Evolutionary conservation across 805 yeast genomes (phyloP).

Genomic region (Candida bentonensis): DNA sequence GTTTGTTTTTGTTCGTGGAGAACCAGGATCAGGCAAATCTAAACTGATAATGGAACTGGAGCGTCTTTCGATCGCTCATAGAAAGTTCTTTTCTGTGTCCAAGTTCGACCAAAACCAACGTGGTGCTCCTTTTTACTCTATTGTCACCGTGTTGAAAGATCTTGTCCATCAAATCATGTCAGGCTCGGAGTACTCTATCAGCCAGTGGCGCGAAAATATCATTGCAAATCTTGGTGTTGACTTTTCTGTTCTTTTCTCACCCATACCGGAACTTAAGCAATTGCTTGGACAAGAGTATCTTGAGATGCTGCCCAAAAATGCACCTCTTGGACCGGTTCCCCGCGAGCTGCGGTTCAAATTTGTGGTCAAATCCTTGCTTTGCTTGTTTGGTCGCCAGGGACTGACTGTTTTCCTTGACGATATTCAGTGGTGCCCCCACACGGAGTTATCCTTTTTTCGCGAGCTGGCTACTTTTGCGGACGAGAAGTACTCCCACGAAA

Average conservation of each 20-base stretch:
- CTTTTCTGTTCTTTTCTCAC: conserved; percentile 25
- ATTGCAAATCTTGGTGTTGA: conserved; percentile 28
- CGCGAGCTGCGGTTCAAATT: conserved; percentile 29
- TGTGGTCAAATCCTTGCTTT: conserved; percentile 29
- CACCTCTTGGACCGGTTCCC: conserved; percentile 16
- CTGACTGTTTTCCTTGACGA: conserved; percentile 34
- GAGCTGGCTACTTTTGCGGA: conserved; percentile 17
- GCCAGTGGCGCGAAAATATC: conserved; percentile 29
- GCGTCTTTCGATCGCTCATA: conserved; percentile 21
- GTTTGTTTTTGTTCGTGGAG: conserved; percentile 27
- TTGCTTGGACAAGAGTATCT: conserved; percentile 30
- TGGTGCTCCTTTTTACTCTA: conserved; percentile 25
- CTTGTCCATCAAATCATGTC: conserved; percentile 30
- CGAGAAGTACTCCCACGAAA: conserved; percentile 15
- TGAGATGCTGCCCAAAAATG: conserved; percentile 15
- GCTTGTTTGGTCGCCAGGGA: conserved; percentile 29
- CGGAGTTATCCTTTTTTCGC: conserved; percentile 16
- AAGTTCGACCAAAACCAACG: conserved; percentile 17
- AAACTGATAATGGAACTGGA: conserved; percentile 28
- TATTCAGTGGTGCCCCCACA: conserved; percentile 28
- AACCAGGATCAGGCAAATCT: conserved; percentile 33
- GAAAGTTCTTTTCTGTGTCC: conserved; percentile 19
- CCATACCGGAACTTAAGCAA: conserved; percentile 32
- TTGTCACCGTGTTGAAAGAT: conserved; percentile 26
- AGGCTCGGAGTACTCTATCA: conserved; percentile 22